Conservation (phyloP, 2,329 filamentous ascomycete species). For the Orbilia javanica region DNA sequence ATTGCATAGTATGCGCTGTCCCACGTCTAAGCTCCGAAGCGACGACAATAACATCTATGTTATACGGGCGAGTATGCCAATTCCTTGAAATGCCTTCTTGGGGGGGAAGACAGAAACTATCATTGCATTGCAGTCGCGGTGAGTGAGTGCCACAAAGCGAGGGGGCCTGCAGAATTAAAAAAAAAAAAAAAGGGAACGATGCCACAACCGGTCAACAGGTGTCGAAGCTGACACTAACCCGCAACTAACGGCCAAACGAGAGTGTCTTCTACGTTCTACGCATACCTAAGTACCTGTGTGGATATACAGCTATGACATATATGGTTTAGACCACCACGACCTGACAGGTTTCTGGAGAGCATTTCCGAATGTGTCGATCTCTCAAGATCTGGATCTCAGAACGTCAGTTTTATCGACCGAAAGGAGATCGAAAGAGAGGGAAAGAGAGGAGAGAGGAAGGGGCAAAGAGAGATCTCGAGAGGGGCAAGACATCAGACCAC, state of each 20-base stretch:
- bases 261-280: too few relatives aligned
- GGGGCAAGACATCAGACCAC: slow-evolving; percentile 4
- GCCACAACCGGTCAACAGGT: slow-evolving; percentile 30
- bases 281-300: not conserved
- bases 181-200: slow-evolving; percentile 22
- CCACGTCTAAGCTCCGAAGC: slow-evolving; percentile 17
- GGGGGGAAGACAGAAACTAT: not conserved
- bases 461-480: not conserved
- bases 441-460: not conserved
- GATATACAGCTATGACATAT: too few relatives aligned
- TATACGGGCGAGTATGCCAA: too few relatives aligned
- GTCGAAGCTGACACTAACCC: not conserved
- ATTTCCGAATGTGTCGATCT: slow-evolving; percentile 2
- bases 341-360: not conserved
- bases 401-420: slow-evolving; percentile 2
- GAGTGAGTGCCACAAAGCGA: slow-evolving; percentile 38
- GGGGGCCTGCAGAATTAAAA: slow-evolving; percentile 36
- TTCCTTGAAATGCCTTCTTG: slow-evolving; percentile 1
- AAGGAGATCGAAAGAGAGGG: not conserved
- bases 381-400: slow-evolving; percentile 7
- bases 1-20: not conserved
- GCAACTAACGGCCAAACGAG: not conserved
- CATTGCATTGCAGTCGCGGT: slow-evolving; percentile 1
- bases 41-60: slow-evolving; percentile 1
- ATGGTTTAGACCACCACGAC: too few relatives aligned